Conservation (phyloP, 2,329 filamentous ascomycete genomes). For the Aspergillus candidus region DNA sequence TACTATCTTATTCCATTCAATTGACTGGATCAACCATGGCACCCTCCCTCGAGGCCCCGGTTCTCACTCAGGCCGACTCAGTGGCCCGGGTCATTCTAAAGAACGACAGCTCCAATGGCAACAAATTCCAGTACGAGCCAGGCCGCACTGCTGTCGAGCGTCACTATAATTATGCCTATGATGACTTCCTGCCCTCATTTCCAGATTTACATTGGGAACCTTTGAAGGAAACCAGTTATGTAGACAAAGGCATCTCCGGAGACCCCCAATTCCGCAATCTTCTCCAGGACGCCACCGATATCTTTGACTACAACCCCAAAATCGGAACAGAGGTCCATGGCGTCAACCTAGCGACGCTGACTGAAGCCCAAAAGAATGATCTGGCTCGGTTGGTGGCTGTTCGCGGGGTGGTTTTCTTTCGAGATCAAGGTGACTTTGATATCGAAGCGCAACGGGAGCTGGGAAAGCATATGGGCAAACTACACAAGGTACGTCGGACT, state of each 20-base stretch:
- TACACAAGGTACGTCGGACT: conserved; percentile 40
- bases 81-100: conserved; percentile 14
- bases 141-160: conserved; percentile 42
- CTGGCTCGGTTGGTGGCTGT: conserved; percentile 49
- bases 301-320: conserved; percentile 53
- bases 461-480: conserved; percentile 47
- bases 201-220: conserved; percentile 49
- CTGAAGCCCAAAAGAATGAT: conserved; percentile 49
- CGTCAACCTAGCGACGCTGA: conserved; percentile 46
- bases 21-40: conserved; percentile 21
- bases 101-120: conserved; percentile 15
- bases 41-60: conserved; percentile 26
- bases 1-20: not conserved
- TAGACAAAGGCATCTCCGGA: conserved; percentile 51
- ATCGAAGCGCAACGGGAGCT: conserved; percentile 50
- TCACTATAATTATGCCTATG: conserved; percentile 47
- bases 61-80: conserved; percentile 7
- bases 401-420: conserved; percentile 54
- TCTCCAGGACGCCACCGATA: conserved; percentile 46
- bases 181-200: conserved; percentile 49
- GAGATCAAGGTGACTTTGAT: conserved; percentile 49
- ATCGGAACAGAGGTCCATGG: conserved; percentile 51
- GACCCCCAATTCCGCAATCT: conserved; percentile 50
- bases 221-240: conserved; percentile 44
- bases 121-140: conserved; percentile 42